A percentile compares a stretch with the other conserved stretches of the same genome.
These are phyloP conservation scores for Eleusine coracana DNA, from an alignment of 176 grass and related monocot species.

Conservation along the genomic window DNA sequence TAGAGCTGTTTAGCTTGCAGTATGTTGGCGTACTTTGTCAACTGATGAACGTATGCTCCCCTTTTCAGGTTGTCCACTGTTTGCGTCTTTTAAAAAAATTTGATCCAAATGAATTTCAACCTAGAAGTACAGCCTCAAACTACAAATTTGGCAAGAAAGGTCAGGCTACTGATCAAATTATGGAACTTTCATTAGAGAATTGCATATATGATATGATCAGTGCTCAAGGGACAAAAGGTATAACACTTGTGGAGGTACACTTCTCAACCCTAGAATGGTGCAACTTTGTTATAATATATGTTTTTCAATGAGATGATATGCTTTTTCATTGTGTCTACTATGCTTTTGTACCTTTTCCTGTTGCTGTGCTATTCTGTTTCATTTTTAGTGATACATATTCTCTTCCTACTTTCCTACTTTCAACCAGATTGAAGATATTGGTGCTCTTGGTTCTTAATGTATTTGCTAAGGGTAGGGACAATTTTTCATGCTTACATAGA, in stretches of 20 bases:
- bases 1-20: background rate
- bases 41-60: background rate
- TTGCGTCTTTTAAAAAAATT: constrained; percentile 82
- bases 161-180: constrained; percentile 78
- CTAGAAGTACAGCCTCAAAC: constrained; percentile 51
- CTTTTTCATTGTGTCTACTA: constrained; percentile 12
- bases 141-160: constrained; percentile 71
- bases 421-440: constrained; percentile 14
- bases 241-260: constrained; percentile 89
- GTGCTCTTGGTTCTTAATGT: background rate
- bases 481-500: constrained; percentile 29
- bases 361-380: constrained; percentile 31
- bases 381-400: constrained; percentile 24
- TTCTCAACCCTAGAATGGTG: constrained; percentile 17
- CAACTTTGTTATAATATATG: constrained; percentile 14
- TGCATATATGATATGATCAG: constrained; percentile 96
- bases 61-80: constrained; percentile 76
- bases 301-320: constrained; percentile 14
- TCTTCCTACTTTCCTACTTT: constrained; percentile 4
- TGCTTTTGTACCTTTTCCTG: background rate
- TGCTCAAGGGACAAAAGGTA: constrained; percentile 80
- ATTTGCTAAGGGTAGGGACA: constrained; percentile 8
- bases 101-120: constrained; percentile 80
- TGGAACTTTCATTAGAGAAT: constrained; percentile 86
- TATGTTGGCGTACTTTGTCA: constrained; percentile 12